Evolutionary conservation across 2,329 filamentous ascomycete genomes (phyloP).

Genomic region (Magnaporthiopsis poae): DNA sequence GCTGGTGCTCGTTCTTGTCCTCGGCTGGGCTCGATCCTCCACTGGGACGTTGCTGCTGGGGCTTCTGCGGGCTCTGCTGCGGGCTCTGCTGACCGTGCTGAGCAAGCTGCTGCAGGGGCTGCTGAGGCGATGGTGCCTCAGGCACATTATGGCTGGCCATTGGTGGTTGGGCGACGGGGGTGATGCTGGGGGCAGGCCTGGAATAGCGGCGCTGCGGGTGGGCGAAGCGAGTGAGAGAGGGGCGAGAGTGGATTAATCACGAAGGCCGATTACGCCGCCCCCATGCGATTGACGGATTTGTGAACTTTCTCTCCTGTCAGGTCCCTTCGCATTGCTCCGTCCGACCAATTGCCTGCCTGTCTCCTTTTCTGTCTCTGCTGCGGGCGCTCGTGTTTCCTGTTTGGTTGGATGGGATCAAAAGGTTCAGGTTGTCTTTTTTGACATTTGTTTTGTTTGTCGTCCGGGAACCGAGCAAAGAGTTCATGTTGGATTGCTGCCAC

Average conservation of each 20-base stretch:
- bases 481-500: background rate
- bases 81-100: background rate
- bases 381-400: background rate
- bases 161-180: slow-evolving; percentile 5
- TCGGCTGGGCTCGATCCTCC: background rate
- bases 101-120: slow-evolving; percentile 8
- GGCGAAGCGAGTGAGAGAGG: background rate
- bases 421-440: no score
- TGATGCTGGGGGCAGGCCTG: background rate
- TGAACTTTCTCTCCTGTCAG: background rate
- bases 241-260: background rate
- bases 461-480: background rate
- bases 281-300: background rate
- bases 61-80: background rate
- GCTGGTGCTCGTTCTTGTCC: background rate
- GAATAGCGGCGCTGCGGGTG: background rate
- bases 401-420: background rate
- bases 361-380: background rate
- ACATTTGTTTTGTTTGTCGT: background rate
- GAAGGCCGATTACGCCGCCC: background rate
- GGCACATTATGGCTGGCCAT: slow-evolving; percentile 4
- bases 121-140: slow-evolving; percentile 9
- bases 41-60: background rate
- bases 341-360: background rate
- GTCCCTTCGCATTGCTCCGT: background rate